Conservation (phyloP, 306 rosid genomes). For the Fragaria nilgerrensis region DNA sequence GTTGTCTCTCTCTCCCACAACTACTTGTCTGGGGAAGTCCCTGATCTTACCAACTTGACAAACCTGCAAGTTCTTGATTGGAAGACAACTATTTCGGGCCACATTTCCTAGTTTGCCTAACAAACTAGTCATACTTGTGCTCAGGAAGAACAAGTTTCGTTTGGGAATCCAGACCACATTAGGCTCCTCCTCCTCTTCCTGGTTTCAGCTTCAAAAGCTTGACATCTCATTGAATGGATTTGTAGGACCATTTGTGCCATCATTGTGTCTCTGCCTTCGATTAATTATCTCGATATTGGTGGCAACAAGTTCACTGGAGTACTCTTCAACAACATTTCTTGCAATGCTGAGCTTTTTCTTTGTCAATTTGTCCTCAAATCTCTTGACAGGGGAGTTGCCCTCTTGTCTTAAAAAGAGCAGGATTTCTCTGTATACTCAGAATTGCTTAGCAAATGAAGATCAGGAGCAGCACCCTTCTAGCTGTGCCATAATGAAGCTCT, state of each 20-base stretch:
- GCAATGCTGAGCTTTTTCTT: conserved; percentile 63
- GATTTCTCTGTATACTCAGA: conserved; percentile 44
- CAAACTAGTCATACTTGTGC: conserved; percentile 61
- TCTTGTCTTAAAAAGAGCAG: conserved; percentile 44
- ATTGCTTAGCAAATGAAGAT: conserved; percentile 58
- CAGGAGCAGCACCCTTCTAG: conserved; percentile 48
- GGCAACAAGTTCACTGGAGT: conserved; percentile 75
- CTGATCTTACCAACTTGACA: conserved; percentile 54
- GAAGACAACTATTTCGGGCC: conserved; percentile 72
- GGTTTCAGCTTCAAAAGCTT: conserved; percentile 67
- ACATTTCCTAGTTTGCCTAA: conserved; percentile 59
- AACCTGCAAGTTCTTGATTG: conserved; percentile 74
- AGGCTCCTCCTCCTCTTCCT: conserved; percentile 26
- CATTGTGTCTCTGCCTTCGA: conserved; percentile 68
- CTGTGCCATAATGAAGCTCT: conserved; percentile 80
- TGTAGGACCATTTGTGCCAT: conserved; percentile 70
- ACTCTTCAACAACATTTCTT: conserved; percentile 56
- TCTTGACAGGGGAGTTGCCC: conserved; percentile 75
- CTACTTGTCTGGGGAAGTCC: conserved; percentile 61
- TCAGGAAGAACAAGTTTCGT: conserved; percentile 66
- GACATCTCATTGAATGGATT: conserved; percentile 75
- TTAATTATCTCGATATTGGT: conserved; percentile 65
- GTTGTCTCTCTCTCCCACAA: conserved; percentile 69
- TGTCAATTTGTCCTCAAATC: conserved; percentile 79
- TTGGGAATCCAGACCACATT: conserved; percentile 54